Conservation (phyloP, 2,329 filamentous ascomycete species). For the Colletotrichum simmondsii region DNA sequence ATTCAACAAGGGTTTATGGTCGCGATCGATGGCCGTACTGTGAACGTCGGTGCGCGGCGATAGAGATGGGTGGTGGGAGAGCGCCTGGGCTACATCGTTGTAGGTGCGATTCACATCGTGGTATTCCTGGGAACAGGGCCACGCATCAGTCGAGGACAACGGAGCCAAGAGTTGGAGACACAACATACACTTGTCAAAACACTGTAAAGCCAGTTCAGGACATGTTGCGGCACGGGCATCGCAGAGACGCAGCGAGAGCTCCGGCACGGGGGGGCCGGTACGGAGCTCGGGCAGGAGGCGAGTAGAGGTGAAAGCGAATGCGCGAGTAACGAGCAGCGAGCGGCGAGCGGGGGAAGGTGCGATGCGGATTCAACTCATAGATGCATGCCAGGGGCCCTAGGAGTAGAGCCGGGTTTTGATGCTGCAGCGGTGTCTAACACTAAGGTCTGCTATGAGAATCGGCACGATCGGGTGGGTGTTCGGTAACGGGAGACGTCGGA, state of each 20-base stretch:
- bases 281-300: not conserved
- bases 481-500: not conserved
- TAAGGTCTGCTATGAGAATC: not conserved
- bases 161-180: not conserved
- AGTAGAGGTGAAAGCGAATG: not conserved
- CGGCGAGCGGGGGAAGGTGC: not conserved
- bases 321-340: not conserved
- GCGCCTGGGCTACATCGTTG: constrained; percentile 85
- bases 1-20: not conserved
- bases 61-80: constrained; percentile 83
- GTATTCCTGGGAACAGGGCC: constrained; percentile 76
- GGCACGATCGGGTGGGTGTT: not conserved
- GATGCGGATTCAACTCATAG: not conserved
- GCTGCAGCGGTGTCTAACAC: not conserved
- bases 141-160: constrained; percentile 10
- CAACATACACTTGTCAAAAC: constrained; percentile 78
- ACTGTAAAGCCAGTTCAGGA: constrained; percentile 95
- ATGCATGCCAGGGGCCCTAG: not conserved
- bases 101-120: constrained; percentile 93
- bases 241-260: constrained; percentile 37
- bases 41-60: constrained; percentile 93
- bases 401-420: not conserved
- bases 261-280: not conserved
- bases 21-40: constrained; percentile 66
- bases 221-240: constrained; percentile 85